These are phyloP conservation scores for Neurospora sp. DNA, from an alignment of 495 filamentous ascomycete species.

Conservation along the genomic window DNA sequence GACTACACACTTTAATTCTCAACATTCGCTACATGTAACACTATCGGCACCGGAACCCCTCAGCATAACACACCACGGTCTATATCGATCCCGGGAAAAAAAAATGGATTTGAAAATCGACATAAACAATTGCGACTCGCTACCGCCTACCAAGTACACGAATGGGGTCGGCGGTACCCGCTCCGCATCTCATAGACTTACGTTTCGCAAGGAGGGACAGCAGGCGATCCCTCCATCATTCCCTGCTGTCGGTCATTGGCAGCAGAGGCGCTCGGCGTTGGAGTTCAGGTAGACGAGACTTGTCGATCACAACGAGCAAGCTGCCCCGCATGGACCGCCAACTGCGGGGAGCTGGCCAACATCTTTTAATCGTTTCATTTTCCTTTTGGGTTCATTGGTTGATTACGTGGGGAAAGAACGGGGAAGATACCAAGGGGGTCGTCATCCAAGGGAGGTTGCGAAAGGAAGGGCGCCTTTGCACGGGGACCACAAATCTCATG, in stretches of 20 bases:
- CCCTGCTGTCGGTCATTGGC: not conserved
- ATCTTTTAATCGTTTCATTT: not conserved
- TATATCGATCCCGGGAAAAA: not conserved
- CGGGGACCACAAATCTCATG: conserved; percentile 16
- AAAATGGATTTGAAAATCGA: not conserved
- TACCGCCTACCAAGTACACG: conserved; percentile 3
- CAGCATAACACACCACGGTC: not conserved
- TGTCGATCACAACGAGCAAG: not conserved
- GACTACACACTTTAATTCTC: conserved; percentile 20
- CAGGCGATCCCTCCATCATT: not conserved
- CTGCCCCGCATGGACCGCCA: not conserved
- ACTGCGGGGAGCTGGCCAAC: not conserved
- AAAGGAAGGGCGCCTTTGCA: conserved; percentile 5
- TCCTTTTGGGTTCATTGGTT: conserved; percentile 3
- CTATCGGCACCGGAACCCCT: conserved; percentile 4
- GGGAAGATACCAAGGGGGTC: not conserved
- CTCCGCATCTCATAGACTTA: not conserved
- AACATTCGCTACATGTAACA: conserved; percentile 9
- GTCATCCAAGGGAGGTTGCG: conserved; percentile 3
- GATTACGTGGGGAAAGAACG: conserved; percentile 1
- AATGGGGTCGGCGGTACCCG: not conserved
- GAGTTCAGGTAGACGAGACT: not conserved
- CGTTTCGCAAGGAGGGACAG: not conserved
- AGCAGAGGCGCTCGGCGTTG: not conserved
- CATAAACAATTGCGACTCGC: not conserved